These are phyloP conservation scores for Lobosporangium transversale DNA, from an alignment of 192 early-diverging fungal genomes.

Conservation along the genomic window DNA sequence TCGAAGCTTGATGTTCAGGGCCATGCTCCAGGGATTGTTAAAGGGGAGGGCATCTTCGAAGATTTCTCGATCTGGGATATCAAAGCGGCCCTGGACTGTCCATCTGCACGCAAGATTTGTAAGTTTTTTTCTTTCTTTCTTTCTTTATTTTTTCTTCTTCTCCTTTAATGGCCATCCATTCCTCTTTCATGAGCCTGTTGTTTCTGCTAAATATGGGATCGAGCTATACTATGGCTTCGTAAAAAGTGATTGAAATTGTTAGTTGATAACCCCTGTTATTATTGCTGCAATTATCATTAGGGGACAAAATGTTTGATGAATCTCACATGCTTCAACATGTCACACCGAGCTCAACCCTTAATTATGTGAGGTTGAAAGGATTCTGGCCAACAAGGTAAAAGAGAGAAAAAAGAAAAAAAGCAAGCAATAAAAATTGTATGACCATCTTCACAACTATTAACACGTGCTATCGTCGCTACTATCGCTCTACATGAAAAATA, in stretches of 20 bases:
- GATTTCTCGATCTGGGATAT: slow-evolving; percentile 61
- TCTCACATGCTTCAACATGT: slow-evolving; percentile 45
- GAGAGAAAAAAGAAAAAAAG: neutral
- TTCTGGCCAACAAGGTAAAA: slow-evolving; percentile 59
- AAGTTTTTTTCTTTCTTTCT: slow-evolving; percentile 1
- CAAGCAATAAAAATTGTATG: no score
- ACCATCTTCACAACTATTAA: no score
- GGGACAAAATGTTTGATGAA: slow-evolving; percentile 59
- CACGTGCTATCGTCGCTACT: no score
- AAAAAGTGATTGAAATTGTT: no score
- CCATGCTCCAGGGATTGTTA: slow-evolving; percentile 50
- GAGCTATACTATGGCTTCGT: no score
- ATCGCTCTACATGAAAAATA: slow-evolving; percentile 3
- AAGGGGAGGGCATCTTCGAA: slow-evolving; percentile 53
- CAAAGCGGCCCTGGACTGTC: slow-evolving; percentile 56
- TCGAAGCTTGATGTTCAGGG: slow-evolving; percentile 47
- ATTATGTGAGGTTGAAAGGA: slow-evolving; percentile 55
- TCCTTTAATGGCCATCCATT: no score
- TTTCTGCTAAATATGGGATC: no score
- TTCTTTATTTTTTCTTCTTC: neutral
- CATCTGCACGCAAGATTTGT: slow-evolving; percentile 54
- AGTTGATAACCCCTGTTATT: neutral
- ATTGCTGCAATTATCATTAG: slow-evolving; percentile 11
- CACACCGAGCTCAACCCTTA: slow-evolving; percentile 51
- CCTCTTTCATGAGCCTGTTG: no score